phyloP scores from a whole-genome alignment of 1,284 basidiomycete genomes.

The Phellopilus nigrolimitatus region DNA sequence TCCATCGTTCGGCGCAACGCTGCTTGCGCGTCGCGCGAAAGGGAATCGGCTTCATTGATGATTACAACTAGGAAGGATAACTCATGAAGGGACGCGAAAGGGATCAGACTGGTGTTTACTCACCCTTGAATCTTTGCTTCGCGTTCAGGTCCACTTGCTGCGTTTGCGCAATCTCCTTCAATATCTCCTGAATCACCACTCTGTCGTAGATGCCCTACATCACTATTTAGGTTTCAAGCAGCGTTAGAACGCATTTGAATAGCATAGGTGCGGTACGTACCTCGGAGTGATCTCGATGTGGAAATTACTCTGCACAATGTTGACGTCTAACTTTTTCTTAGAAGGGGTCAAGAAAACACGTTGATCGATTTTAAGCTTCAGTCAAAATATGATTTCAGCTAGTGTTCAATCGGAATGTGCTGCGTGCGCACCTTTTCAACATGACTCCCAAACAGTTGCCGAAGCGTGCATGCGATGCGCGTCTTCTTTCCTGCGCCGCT shows the following conservation, averaged over 20 bases:
- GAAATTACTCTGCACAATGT: conserved; percentile 92
- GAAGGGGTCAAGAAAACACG: conserved; percentile 94
- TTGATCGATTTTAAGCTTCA: conserved; percentile 99
- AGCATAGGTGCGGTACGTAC: conserved; percentile 36
- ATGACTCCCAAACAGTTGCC: conserved; percentile 88
- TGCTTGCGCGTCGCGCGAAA: conserved; percentile 95
- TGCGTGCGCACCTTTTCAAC: conserved; percentile 75
- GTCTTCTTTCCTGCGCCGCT: conserved; percentile 99
- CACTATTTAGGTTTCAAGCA: conserved; percentile 46
- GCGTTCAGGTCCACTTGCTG: conserved; percentile 97
- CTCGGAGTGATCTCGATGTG: conserved; percentile 98
- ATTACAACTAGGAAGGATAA: conserved; percentile 76
- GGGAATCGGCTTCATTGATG: conserved; percentile 95
- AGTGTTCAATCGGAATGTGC: conserved; percentile 1
- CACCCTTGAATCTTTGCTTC: conserved; percentile 95
- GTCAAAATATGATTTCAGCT: conserved; percentile 10
- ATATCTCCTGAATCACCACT: conserved; percentile 92
- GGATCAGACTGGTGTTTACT: conserved; percentile 18
- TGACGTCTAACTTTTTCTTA: conserved; percentile 93
- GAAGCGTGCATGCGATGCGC: conserved; percentile 83
- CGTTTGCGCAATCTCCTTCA: conserved; percentile 99
- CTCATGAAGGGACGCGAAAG: not conserved
- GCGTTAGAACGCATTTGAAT: not conserved
- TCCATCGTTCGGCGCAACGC: conserved; percentile 98
- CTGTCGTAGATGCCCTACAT: conserved; percentile 96